These are phyloP conservation scores for Malus hybrid DNA, from an alignment of 331 rosid genomes.

Conservation along the genomic window DNA sequence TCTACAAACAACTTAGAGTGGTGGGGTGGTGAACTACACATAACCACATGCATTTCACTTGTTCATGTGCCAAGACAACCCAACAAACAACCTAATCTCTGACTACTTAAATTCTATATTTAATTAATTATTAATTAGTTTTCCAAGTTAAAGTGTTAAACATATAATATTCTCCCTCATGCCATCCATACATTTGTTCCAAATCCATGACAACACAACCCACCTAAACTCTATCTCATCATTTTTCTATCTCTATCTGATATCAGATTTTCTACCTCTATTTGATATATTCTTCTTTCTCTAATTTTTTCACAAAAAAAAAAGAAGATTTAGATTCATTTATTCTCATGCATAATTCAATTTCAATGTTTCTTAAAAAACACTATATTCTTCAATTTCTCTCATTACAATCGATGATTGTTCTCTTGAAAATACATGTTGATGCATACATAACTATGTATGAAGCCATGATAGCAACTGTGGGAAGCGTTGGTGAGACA, in stretches of 20 bases:
- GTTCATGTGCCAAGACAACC: neutral
- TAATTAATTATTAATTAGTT: neutral
- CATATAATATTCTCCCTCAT: neutral
- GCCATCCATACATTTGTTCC: neutral
- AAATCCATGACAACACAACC: neutral
- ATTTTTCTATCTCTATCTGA: neutral
- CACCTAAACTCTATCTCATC: neutral
- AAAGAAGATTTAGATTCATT: too few relatives aligned
- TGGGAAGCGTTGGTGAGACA: too few relatives aligned
- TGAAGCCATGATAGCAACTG: neutral
- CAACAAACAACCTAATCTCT: neutral
- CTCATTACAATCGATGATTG: too few relatives aligned
- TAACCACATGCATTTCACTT: neutral
- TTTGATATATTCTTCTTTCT: neutral
- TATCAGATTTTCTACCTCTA: neutral
- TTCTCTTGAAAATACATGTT: too few relatives aligned
- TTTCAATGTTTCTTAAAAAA: too few relatives aligned
- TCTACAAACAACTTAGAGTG: neutral
- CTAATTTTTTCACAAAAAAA: too few relatives aligned
- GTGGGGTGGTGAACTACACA: neutral
- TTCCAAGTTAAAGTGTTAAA: neutral
- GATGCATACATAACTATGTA: neutral
- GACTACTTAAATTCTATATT: neutral
- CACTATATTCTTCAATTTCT: too few relatives aligned
- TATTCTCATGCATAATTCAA: too few relatives aligned